phyloP scores from a whole-genome alignment of 2,329 filamentous ascomycete genomes.

The Beauveria sp. region DNA sequence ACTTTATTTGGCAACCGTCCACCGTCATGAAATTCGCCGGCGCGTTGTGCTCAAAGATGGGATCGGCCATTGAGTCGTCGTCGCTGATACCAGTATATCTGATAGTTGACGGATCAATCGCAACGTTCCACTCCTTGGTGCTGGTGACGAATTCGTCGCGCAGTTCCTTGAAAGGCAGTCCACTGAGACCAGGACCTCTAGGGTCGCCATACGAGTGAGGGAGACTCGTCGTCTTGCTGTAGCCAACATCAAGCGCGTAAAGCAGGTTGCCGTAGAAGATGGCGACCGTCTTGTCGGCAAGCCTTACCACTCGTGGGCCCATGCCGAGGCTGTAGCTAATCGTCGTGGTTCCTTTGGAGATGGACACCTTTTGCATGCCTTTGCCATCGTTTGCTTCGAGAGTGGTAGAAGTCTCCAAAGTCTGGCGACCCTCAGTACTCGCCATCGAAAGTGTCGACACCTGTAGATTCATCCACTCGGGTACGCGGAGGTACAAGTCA shows the following conservation, averaged over 20 bases:
- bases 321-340: conserved; percentile 16
- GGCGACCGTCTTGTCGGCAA: conserved; percentile 28
- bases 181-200: conserved; percentile 12
- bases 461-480: conserved; percentile 16
- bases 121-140: conserved; percentile 22
- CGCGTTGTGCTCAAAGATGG: conserved; percentile 20
- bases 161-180: conserved; percentile 20
- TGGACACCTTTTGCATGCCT: conserved; percentile 17
- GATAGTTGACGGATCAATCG: conserved; percentile 20
- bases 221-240: conserved; percentile 17
- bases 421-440: background rate
- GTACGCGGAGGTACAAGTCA: conserved; percentile 23
- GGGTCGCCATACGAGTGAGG: conserved; percentile 18
- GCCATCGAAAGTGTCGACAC: conserved; percentile 15
- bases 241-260: conserved; percentile 32
- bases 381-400: conserved; percentile 11
- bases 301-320: conserved; percentile 16
- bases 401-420: background rate
- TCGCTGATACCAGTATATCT: conserved; percentile 17
- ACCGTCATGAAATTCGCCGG: conserved; percentile 30
- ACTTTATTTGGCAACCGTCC: conserved; percentile 30
- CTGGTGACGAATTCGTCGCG: conserved; percentile 26
- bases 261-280: conserved; percentile 37
- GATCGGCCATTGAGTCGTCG: conserved; percentile 21
- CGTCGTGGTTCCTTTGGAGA: conserved; percentile 16